These are phyloP conservation scores for Coemansia sp. DNA, from an alignment of 192 early-diverging fungal genomes.

Conservation along the genomic window DNA sequence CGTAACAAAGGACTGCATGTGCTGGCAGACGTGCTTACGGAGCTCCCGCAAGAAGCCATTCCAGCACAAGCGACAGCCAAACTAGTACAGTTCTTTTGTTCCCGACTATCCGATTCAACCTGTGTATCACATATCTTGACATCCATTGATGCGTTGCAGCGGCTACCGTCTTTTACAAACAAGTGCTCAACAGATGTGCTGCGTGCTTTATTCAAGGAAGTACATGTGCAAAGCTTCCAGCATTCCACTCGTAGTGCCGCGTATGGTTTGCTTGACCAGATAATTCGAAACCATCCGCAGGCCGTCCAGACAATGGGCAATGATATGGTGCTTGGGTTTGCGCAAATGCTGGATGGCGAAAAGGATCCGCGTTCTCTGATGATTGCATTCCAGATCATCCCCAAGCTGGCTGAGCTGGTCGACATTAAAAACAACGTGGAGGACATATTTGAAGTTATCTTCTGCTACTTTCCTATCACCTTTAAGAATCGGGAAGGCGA, in stretches of 20 bases:
- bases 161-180: slow-evolving; percentile 60
- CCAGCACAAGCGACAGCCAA: slow-evolving; percentile 46
- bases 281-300: slow-evolving; percentile 57
- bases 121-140: slow-evolving; percentile 66
- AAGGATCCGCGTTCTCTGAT: slow-evolving; percentile 97
- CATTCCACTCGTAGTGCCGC: slow-evolving; percentile 75
- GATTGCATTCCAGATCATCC: slow-evolving; percentile 77
- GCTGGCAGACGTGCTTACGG: slow-evolving; percentile 61
- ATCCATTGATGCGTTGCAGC: slow-evolving; percentile 61
- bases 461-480: slow-evolving; percentile 99
- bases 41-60: slow-evolving; percentile 33
- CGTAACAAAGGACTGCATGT: slow-evolving; percentile 79
- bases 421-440: slow-evolving; percentile 79
- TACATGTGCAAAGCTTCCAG: slow-evolving; percentile 90
- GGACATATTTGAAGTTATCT: slow-evolving; percentile 94
- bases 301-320: slow-evolving; percentile 64
- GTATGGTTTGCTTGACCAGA: slow-evolving; percentile 69
- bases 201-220: slow-evolving; percentile 67
- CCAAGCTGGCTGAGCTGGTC: slow-evolving; percentile 67
- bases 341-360: slow-evolving; percentile 90
- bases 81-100: slow-evolving; percentile 72
- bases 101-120: slow-evolving; percentile 68
- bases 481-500: slow-evolving; percentile 96
- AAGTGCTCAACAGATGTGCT: slow-evolving; percentile 57
- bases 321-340: slow-evolving; percentile 80